These are phyloP conservation scores for Alternaria gaisen DNA, from an alignment of 2,329 filamentous ascomycete species.

Conservation along the genomic window DNA sequence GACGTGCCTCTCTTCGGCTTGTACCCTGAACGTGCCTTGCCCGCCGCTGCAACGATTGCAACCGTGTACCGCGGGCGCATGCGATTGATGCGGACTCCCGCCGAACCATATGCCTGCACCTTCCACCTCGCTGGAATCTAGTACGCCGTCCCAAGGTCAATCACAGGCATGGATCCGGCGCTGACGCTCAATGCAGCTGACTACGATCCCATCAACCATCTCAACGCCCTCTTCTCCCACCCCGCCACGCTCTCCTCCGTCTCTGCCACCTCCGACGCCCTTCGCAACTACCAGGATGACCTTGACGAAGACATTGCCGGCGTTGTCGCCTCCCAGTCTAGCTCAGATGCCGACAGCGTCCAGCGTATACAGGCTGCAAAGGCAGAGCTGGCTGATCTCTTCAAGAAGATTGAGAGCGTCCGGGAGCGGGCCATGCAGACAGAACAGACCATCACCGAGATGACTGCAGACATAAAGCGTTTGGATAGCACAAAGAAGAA, in stretches of 20 bases:
- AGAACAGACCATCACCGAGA: constrained; percentile 94
- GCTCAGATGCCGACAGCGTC: constrained; percentile 85
- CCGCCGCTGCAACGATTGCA: constrained; percentile 15
- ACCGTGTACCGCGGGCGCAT: constrained; percentile 38
- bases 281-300: constrained; percentile 80
- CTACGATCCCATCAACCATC: constrained; percentile 91
- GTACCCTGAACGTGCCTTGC: neutral
- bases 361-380: constrained; percentile 92
- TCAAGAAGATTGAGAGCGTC: constrained; percentile 94
- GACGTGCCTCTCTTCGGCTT: neutral
- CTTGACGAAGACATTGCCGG: constrained; percentile 79
- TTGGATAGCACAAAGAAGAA: constrained; percentile 97
- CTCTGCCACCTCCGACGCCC: constrained; percentile 73
- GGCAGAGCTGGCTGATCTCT: constrained; percentile 85
- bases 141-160: constrained; percentile 34
- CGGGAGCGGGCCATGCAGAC: constrained; percentile 88
- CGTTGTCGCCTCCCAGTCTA: constrained; percentile 79
- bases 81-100: constrained; percentile 49
- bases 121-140: constrained; percentile 50
- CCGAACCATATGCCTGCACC: constrained; percentile 49
- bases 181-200: constrained; percentile 65
- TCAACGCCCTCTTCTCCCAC: constrained; percentile 93
- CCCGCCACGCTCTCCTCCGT: constrained; percentile 84
- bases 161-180: constrained; percentile 21
- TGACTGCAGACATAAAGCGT: constrained; percentile 98